Conservation (phyloP, 345 rosid genomes). For the Heritiera littoralis region DNA sequence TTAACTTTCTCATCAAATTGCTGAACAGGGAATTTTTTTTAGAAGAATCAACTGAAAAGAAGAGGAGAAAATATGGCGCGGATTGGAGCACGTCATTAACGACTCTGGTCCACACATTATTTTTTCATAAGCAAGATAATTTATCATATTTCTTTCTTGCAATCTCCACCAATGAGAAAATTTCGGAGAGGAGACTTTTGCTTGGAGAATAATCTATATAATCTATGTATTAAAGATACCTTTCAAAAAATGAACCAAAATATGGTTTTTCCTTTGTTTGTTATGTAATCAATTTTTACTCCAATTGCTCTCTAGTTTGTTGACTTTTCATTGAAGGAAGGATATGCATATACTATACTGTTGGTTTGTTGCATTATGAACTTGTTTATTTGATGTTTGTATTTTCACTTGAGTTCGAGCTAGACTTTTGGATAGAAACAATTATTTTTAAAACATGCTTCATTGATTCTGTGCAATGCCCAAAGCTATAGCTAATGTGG, state of each 20-base stretch:
- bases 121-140: too few relatives aligned
- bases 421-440: not conserved
- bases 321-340: conserved; percentile 60
- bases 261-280: too few relatives aligned
- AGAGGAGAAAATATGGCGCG: conserved; percentile 26
- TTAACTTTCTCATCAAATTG: not conserved
- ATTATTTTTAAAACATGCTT: conserved; percentile 13
- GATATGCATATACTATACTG: conserved; percentile 46
- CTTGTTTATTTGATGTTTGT: not conserved
- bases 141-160: too few relatives aligned
- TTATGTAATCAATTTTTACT: too few relatives aligned
- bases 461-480: not conserved
- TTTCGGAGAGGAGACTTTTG: too few relatives aligned
- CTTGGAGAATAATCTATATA: too few relatives aligned
- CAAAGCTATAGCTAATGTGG: not conserved
- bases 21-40: not conserved
- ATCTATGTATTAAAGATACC: too few relatives aligned
- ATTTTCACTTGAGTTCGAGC: not conserved
- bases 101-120: not conserved
- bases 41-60: not conserved
- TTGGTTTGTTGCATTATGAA: not conserved
- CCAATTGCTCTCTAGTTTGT: too few relatives aligned
- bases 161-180: too few relatives aligned
- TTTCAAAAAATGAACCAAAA: too few relatives aligned
- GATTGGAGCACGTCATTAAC: conserved; percentile 40